Evolutionary conservation across 768 basidiomycete species (phyloP).

Genomic region (Agrocybe pediades): DNA sequence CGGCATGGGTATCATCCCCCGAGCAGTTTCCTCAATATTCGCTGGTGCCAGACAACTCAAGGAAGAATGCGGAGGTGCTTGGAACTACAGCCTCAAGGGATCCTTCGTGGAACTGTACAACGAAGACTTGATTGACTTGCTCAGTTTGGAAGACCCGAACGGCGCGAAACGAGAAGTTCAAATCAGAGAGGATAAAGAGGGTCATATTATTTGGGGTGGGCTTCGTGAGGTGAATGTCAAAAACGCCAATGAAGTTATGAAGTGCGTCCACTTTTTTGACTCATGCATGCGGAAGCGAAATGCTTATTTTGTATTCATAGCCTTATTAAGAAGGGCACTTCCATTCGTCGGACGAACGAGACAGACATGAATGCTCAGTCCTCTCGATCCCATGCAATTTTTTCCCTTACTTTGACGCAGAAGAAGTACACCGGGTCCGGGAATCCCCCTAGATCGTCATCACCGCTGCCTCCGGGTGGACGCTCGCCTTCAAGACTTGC

Average conservation of each 20-base stretch:
- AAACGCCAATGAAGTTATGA: constrained; percentile 88
- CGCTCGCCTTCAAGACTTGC: constrained; percentile 79
- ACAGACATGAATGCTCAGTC: constrained; percentile 99
- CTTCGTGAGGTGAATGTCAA: constrained; percentile 90
- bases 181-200: constrained; percentile 96
- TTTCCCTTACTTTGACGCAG: constrained; percentile 92
- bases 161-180: constrained; percentile 84
- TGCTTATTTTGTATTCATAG: constrained; percentile 38
- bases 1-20: constrained; percentile 93
- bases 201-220: constrained; percentile 96
- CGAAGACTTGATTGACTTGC: constrained; percentile 96
- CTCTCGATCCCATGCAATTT: constrained; percentile 98
- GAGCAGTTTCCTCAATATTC: constrained; percentile 91
- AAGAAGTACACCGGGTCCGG: constrained; percentile 79
- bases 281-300: background rate
- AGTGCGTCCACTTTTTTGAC: constrained; percentile 48
- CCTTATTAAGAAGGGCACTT: constrained; percentile 85
- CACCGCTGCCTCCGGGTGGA: constrained; percentile 72
- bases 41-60: constrained; percentile 72
- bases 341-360: constrained; percentile 91
- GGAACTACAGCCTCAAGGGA: constrained; percentile 81
- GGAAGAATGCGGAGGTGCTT: constrained; percentile 72
- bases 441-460: constrained; percentile 71
- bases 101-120: constrained; percentile 99
- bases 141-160: constrained; percentile 69